Evolutionary conservation across 2,329 filamentous ascomycete genomes (phyloP), one percentile per base, ranked within the genome.

Genomic region (Penicillium griseofulvum): DNA sequence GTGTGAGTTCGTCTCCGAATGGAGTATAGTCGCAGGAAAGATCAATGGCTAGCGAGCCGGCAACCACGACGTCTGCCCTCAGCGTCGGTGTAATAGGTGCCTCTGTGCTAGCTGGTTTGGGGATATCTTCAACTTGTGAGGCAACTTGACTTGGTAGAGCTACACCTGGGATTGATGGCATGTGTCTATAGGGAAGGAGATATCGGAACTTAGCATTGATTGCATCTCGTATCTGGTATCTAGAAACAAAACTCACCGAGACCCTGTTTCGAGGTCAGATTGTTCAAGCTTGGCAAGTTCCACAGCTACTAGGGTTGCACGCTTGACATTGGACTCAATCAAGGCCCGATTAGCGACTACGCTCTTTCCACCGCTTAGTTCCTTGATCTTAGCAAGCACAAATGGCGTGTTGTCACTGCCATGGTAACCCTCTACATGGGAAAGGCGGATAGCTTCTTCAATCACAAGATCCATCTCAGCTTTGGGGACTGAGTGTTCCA

Each of bases 1-100:
- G 63, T 11, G 59, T 58, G 2, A 67, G 57, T 33, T 75, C 70
- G 26, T 70, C 69, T 9, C 71, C 59, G 14, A 79, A 71, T 12
- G 82, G 82, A 26, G 77, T 67, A 67, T 87, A 94, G 71, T 97
- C 89, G 77, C 93, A 97, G 61, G 87, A 88, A 34, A 94, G 79
- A 72, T 97, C 93, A 58, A 96, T 81, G 16, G 93, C 93, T 29
- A 97, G 83, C 12, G 91, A 91, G n/a, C 92, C 93, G 49, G 91
- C 90, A 41, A 97, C 90, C 28, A 97, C 76, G n/a, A 97, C 81
- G 61, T 92, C 86, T 49, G 81, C 78, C 59, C 70, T 71, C 28
- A 67, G 34, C 10, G 57, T 26, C 29, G 38, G 17, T n/a, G 26
- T 50, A 26, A 36, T 34, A 19, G 29, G 44, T 36, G 8, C 7